Evolutionary conservation across 768 basidiomycete species (phyloP).

Genomic region (Fistulinella prunicolor): DNA sequence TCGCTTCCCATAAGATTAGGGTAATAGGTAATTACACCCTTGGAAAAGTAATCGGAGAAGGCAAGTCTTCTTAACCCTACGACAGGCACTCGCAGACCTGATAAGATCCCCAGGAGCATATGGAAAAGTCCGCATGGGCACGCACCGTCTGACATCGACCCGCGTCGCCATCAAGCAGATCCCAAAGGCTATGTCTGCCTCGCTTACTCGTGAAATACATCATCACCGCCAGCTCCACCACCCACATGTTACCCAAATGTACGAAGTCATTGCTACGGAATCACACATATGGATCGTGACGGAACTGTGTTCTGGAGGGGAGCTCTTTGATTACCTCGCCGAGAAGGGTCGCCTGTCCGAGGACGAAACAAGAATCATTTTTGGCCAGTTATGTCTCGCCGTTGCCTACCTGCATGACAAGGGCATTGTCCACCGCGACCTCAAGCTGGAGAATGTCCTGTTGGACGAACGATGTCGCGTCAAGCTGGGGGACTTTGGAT

Average conservation of each 20-base stretch:
- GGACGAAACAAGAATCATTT: slow-evolving; percentile 80
- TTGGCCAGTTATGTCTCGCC: slow-evolving; percentile 94
- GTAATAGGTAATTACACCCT: slow-evolving; percentile 95
- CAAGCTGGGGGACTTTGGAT: slow-evolving; percentile 94
- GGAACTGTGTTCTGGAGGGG: slow-evolving; percentile 94
- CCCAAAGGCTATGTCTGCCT: slow-evolving; percentile 87
- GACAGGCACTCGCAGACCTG: slow-evolving; percentile 14
- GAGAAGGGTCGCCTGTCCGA: slow-evolving; percentile 89
- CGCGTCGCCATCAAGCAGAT: slow-evolving; percentile 98
- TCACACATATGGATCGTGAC: slow-evolving; percentile 95
- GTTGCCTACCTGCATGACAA: slow-evolving; percentile 90
- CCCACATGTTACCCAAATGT: slow-evolving; percentile 92
- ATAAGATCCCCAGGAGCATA: slow-evolving; percentile 69
- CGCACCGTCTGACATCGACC: slow-evolving; percentile 86
- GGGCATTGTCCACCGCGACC: slow-evolving; percentile 93
- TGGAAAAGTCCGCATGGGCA: slow-evolving; percentile 93
- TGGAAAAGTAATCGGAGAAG: slow-evolving; percentile 93
- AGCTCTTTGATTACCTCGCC: slow-evolving; percentile 96
- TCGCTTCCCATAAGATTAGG: slow-evolving; percentile 84
- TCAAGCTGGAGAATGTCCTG: slow-evolving; percentile 94
- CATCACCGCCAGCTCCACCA: slow-evolving; percentile 97
- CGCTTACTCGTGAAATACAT: slow-evolving; percentile 95
- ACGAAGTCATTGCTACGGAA: slow-evolving; percentile 98
- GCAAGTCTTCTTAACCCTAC: slow-evolving; percentile 40
- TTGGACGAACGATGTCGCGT: slow-evolving; percentile 88